These are phyloP conservation scores for Cryptomeria japonica DNA, from an alignment of 75 land plant genomes.

Conservation along the genomic window DNA sequence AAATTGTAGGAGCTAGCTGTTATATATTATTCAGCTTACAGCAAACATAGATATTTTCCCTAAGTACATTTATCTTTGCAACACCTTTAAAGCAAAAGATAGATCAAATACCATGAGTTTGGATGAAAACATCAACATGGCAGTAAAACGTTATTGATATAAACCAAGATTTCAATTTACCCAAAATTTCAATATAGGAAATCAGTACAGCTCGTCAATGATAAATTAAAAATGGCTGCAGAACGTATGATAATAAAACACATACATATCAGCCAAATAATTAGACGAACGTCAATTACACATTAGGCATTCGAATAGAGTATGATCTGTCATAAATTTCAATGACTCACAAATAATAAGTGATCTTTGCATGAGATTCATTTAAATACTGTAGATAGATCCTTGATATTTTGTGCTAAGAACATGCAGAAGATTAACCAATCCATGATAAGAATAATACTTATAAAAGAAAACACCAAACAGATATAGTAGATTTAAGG, in stretches of 20 bases:
- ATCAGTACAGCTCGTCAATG: not conserved
- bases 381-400: not conserved
- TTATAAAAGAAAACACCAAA: not conserved
- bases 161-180: not conserved
- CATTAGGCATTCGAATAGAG: not conserved
- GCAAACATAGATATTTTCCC: not conserved
- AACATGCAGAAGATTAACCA: not conserved
- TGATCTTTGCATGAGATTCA: not conserved
- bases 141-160: not conserved
- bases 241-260: not conserved
- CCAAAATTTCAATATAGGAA: not conserved
- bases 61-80: not conserved
- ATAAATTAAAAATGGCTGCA: not conserved
- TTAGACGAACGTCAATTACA: not conserved
- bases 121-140: not conserved
- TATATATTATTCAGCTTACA: conserved; percentile 76
- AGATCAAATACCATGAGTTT: not conserved
- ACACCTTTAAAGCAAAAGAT: not conserved
- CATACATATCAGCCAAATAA: not conserved
- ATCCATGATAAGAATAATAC: not conserved
- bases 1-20: conserved; percentile 15
- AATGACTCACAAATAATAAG: not conserved
- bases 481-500: not conserved
- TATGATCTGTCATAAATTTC: not conserved
- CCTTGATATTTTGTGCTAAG: not conserved